Conservation (phyloP, 139 green algal species). For the Chlorella ohadii region DNA sequence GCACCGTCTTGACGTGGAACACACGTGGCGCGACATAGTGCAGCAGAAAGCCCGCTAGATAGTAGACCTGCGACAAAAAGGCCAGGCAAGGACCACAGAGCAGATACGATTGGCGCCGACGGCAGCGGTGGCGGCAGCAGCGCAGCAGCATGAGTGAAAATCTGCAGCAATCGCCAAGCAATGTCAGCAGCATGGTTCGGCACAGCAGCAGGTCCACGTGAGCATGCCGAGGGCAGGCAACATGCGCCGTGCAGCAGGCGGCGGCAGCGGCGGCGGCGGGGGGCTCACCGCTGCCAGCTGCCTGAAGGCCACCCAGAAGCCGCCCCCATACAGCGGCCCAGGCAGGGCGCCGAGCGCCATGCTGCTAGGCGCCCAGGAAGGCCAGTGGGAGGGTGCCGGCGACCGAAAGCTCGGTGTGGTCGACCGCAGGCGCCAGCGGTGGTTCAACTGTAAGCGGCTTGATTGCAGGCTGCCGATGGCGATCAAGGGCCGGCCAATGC, state of each 20-base stretch:
- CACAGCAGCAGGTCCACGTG: not conserved
- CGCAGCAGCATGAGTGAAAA: not conserved
- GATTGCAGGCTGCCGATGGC: too few species aligned
- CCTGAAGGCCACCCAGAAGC: slow-evolving; percentile 28
- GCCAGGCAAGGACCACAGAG: too few species aligned
- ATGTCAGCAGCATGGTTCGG: too few species aligned
- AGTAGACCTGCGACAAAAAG: slow-evolving; percentile 76
- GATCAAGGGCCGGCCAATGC: too few species aligned
- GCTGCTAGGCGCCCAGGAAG: too few species aligned
- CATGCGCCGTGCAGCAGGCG: not conserved
- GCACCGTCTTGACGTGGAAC: slow-evolving; percentile 53
- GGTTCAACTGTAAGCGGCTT: too few species aligned
- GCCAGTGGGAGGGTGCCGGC: too few species aligned
- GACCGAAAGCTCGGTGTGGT: too few species aligned
- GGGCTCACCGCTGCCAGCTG: slow-evolving; percentile 20
- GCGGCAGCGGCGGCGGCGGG: not conserved
- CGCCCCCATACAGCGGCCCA: slow-evolving; percentile 20
- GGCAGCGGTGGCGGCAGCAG: too few species aligned
- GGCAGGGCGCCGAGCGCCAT: not conserved
- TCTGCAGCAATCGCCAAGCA: too few species aligned
- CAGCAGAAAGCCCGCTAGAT: slow-evolving; percentile 61
- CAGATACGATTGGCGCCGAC: too few species aligned
- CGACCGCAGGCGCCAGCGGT: too few species aligned
- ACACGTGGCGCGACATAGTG: slow-evolving; percentile 73
- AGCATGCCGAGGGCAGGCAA: not conserved